Percentiles rank a stretch among this genome's conserved stretches.
Conservation (phyloP, 352 stramenopile species). For the Peronospora tabacina region DNA sequence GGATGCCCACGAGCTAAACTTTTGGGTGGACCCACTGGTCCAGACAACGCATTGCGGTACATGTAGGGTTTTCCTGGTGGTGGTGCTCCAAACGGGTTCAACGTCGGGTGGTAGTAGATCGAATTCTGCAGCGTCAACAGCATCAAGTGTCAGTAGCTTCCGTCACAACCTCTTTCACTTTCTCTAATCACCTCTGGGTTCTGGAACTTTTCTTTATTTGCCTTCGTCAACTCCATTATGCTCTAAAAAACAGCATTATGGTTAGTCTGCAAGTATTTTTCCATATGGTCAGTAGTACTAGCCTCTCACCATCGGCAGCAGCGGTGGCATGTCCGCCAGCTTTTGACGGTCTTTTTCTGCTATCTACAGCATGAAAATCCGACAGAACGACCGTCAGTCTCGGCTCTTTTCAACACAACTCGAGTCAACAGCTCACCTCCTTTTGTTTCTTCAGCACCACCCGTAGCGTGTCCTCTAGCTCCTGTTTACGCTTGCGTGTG, state of each 20-base stretch:
- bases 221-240: constrained; percentile 40
- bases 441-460: constrained; percentile 64
- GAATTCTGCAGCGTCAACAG: constrained; percentile 40
- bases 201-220: constrained; percentile 58
- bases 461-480: constrained; percentile 66
- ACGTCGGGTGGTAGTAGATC: constrained; percentile 72
- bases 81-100: constrained; percentile 69
- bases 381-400: background rate
- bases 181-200: constrained; percentile 47
- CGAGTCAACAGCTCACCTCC: constrained; percentile 22
- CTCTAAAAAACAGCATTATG: constrained; percentile 33
- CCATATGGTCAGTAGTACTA: constrained; percentile 24
- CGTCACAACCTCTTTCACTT: background rate
- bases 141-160: background rate
- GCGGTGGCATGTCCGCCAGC: constrained; percentile 24
- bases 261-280: constrained; percentile 35
- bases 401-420: background rate
- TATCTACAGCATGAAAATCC: constrained; percentile 18
- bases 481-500: constrained; percentile 64
- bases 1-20: background rate
- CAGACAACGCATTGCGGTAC: constrained; percentile 37
- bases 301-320: constrained; percentile 16
- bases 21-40: background rate
- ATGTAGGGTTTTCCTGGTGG: constrained; percentile 54
- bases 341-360: constrained; percentile 38